A percentile compares a stretch with the other conserved stretches of the same genome.
phyloP scores from a whole-genome alignment of 1,139 yeast genomes.

The Hyphopichia burtonii region DNA sequence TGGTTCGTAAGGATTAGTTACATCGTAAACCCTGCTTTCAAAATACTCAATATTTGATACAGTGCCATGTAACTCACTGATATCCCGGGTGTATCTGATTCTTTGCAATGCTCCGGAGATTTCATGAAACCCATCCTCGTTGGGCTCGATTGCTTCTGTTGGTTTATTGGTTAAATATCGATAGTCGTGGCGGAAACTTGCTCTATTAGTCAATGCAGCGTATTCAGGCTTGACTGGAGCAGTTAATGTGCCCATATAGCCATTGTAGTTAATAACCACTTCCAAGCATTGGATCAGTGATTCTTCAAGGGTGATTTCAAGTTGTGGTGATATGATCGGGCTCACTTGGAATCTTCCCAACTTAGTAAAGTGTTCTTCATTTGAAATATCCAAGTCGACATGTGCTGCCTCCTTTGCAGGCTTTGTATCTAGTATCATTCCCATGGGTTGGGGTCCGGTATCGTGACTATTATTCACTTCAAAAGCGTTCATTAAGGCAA shows the following conservation, averaged over 20 bases:
- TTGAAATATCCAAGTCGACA: too few relatives aligned
- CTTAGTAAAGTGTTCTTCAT: neutral
- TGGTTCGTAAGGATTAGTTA: slow-evolving; percentile 26
- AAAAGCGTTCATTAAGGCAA: too few relatives aligned
- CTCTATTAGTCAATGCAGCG: neutral
- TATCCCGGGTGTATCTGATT: slow-evolving; percentile 6
- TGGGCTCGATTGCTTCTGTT: neutral
- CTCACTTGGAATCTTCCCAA: slow-evolving; percentile 12
- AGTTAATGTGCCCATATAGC: neutral
- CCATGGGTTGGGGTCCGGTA: too few relatives aligned
- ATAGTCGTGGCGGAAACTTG: neutral
- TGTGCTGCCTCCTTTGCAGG: too few relatives aligned
- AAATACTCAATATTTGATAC: slow-evolving; percentile 19
- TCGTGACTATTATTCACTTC: too few relatives aligned
- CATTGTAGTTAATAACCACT: neutral
- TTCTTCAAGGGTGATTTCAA: slow-evolving; percentile 9
- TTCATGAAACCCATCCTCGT: neutral
- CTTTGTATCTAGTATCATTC: too few relatives aligned
- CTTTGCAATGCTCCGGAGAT: slow-evolving; percentile 1
- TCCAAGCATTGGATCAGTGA: slow-evolving; percentile 10
- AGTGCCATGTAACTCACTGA: slow-evolving; percentile 7
- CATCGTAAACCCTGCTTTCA: slow-evolving; percentile 15
- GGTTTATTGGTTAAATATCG: neutral
- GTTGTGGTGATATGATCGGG: slow-evolving; percentile 7
- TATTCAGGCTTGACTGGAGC: neutral